Percentiles rank a stretch among this genome's conserved stretches.
phyloP scores from a whole-genome alignment of 2,329 filamentous ascomycete species.

The Calonectria crousiana region DNA sequence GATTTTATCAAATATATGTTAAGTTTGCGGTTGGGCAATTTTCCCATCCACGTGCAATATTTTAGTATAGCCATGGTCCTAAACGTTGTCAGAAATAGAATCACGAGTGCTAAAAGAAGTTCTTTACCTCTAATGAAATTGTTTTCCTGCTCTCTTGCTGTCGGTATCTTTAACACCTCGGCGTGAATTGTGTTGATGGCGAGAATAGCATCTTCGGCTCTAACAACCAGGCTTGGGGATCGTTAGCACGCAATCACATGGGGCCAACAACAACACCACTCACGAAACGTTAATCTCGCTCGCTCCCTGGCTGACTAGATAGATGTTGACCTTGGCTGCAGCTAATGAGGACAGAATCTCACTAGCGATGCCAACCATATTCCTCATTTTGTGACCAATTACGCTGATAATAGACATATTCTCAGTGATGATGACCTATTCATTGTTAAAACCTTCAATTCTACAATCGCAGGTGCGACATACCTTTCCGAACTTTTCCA shows the following conservation, averaged over 20 bases:
- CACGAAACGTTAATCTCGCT: constrained; percentile 8
- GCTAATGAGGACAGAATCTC: not conserved
- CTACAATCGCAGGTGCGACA: not conserved
- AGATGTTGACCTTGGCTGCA: constrained; percentile 3
- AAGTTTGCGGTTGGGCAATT: no score
- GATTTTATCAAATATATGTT: no score
- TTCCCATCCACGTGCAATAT: not conserved
- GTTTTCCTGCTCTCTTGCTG: not conserved
- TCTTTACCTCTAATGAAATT: not conserved
- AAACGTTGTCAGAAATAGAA: not conserved
- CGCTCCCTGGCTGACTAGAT: not conserved
- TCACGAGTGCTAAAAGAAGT: rapidly evolving
- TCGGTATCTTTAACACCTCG: not conserved
- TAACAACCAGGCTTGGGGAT: not conserved
- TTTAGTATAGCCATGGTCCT: not conserved
- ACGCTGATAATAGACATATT: not conserved
- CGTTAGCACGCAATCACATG: rapidly evolving
- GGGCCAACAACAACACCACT: not conserved
- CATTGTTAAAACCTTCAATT: not conserved
- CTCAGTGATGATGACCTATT: not conserved
- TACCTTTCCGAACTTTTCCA: constrained; percentile 1
- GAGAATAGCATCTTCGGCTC: not conserved
- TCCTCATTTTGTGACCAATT: constrained; percentile 2
- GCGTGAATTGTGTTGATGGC: constrained; percentile 3
- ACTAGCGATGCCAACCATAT: not conserved